Evolutionary conservation across 768 basidiomycete species (phyloP).

Genomic region (Tulasnella sp.): DNA sequence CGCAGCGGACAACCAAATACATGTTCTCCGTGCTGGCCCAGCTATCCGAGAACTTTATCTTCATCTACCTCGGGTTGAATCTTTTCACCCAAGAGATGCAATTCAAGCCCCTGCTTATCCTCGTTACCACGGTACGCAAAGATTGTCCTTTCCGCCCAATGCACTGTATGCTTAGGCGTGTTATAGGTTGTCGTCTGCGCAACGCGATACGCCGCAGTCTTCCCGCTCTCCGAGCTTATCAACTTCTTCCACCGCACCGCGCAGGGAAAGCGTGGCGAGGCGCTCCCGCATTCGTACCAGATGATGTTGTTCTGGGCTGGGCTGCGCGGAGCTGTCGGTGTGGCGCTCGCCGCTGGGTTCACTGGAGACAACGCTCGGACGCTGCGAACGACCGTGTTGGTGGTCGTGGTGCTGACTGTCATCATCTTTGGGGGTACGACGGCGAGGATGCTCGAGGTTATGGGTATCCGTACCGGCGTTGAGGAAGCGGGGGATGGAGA

Average conservation of each 20-base stretch:
- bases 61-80: slow-evolving; percentile 93
- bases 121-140: slow-evolving; percentile 56
- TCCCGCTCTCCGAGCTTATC: slow-evolving; percentile 88
- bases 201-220: slow-evolving; percentile 90
- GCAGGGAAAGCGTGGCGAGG: slow-evolving; percentile 75
- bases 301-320: slow-evolving; percentile 99
- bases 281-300: slow-evolving; percentile 93
- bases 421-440: slow-evolving; percentile 96
- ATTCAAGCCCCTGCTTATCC: slow-evolving; percentile 92
- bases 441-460: slow-evolving; percentile 86
- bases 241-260: slow-evolving; percentile 81
- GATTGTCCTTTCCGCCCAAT: neutral
- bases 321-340: slow-evolving; percentile 90
- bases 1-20: slow-evolving; percentile 89
- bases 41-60: slow-evolving; percentile 97
- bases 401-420: slow-evolving; percentile 91
- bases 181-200: slow-evolving; percentile 70
- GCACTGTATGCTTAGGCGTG: neutral
- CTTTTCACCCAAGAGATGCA: slow-evolving; percentile 84
- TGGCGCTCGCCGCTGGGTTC: slow-evolving; percentile 93
- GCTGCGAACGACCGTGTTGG: slow-evolving; percentile 83
- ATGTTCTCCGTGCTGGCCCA: slow-evolving; percentile 90
- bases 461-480: slow-evolving; percentile 91
- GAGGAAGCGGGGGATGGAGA: slow-evolving; percentile 72
- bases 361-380: slow-evolving; percentile 86